Evolutionary conservation across 2,329 filamentous ascomycete species (phyloP), one percentile per base, ranked within the genome.

Genomic region (Curvularia sp.): DNA sequence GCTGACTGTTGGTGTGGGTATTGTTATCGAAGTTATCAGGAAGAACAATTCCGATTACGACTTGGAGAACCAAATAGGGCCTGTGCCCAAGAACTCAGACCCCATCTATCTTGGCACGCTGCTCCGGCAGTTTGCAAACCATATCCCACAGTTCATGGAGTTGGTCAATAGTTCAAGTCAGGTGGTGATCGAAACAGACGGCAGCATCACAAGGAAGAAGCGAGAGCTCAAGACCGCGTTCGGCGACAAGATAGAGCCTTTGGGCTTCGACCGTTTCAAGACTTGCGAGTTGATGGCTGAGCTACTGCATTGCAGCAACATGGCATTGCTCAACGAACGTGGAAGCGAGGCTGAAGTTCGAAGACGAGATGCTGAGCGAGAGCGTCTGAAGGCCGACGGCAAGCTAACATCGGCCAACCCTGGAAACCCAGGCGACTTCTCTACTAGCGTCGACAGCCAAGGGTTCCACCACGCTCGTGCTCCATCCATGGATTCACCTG

Each of bases 1-100:
- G 5, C 80, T 99, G 58, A 98, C 94, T 0, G 96, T 98, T 15
- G 95, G 95, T 49, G 95, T 99, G 10, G 95, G 95, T 20, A 97
- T 98, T 71, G 87, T 99, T 33, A 99, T 99, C 64, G 95, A 99
- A 79, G 95, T 99, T 46, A 99, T 99, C 75, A 87, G 95, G 60
- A 99, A 99, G 81, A 99, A 99, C 79, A 99, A 99, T 76, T 98
- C 95, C 0, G 95, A 99, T 78, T 99, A 99, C 75, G 95, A 99
- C 68, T 89, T 95, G 0, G 95, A 98, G 68, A 91, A 93, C 68
- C 88, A 93, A 61, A 88, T 90, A 49, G 92, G 93, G 58, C 87
- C 91, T 28, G 91, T 91, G 64, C 86, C 90, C 2, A 83, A 89
- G 54, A 94, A 94, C 0, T 94, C 93, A 51, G 95, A 99, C 71